A percentile compares a stretch with the other conserved stretches of the same genome.
phyloP scores from a whole-genome alignment of 306 rosid genomes.

The Rubus idaeus region DNA sequence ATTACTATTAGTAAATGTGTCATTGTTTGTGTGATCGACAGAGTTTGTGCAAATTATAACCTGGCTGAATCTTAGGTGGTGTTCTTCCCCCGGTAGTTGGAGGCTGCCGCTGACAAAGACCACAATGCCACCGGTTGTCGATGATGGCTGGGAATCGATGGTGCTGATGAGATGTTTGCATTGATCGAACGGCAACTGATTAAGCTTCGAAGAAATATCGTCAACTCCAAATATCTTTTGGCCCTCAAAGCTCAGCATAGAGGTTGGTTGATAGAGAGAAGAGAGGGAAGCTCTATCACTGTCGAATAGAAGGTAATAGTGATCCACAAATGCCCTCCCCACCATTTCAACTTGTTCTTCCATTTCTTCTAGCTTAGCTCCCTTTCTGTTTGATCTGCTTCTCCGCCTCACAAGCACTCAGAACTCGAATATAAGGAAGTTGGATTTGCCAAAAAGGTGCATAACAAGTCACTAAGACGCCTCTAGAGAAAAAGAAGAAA shows the following conservation, averaged over 20 bases:
- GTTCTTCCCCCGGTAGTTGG: slow-evolving; percentile 55
- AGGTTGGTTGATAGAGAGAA: slow-evolving; percentile 42
- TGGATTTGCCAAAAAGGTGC: slow-evolving; percentile 7
- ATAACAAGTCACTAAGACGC: slow-evolving; percentile 16
- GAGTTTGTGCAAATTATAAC: slow-evolving; percentile 15
- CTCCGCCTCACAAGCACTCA: background rate
- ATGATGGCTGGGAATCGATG: slow-evolving; percentile 54
- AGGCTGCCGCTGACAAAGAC: slow-evolving; percentile 64
- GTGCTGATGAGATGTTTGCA: slow-evolving; percentile 51
- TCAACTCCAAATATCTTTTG: slow-evolving; percentile 38
- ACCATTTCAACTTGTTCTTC: slow-evolving; percentile 52
- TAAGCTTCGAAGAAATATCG: slow-evolving; percentile 41
- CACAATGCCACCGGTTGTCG: slow-evolving; percentile 32
- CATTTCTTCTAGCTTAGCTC: slow-evolving; percentile 25
- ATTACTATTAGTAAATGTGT: background rate
- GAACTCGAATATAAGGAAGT: slow-evolving; percentile 18
- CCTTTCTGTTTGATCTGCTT: background rate
- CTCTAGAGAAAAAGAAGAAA: background rate
- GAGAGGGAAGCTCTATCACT: slow-evolving; percentile 46
- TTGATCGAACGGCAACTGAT: slow-evolving; percentile 47
- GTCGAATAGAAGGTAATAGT: slow-evolving; percentile 53
- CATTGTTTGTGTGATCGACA: no score
- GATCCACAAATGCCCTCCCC: slow-evolving; percentile 63
- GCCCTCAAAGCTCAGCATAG: slow-evolving; percentile 54
- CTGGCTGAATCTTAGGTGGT: slow-evolving; percentile 57